Conservation (phyloP, 2,329 filamentous ascomycete genomes). For the Escovopsis sp. region DNA sequence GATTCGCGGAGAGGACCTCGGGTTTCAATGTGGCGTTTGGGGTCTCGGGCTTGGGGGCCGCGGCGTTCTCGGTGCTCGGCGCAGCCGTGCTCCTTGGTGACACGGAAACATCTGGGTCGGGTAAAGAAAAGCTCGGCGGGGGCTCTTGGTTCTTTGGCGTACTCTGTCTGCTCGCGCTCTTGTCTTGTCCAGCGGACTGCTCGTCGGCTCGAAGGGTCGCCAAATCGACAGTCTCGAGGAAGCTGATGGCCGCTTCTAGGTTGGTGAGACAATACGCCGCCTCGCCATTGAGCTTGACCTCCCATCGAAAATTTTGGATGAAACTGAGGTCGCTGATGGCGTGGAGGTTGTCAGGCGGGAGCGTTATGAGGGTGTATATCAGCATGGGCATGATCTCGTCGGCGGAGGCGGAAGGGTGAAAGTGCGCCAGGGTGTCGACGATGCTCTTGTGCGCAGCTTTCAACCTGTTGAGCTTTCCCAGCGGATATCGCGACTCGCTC, state of each 20-base stretch:
- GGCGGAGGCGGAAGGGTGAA: conserved; percentile 69
- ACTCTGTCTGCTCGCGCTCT: conserved; percentile 32
- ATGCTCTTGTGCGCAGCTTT: conserved; percentile 87
- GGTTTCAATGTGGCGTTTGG: conserved; percentile 30
- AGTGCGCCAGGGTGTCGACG: conserved; percentile 64
- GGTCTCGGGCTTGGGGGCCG: conserved; percentile 20
- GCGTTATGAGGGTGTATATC: conserved; percentile 89
- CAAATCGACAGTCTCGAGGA: conserved; percentile 88
- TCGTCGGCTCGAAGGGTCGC: conserved; percentile 77
- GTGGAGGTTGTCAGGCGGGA: conserved; percentile 70
- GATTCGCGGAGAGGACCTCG: conserved; percentile 44
- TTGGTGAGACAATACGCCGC: conserved; percentile 94
- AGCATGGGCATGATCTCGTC: conserved; percentile 95
- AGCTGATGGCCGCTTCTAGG: conserved; percentile 85
- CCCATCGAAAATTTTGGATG: conserved; percentile 79
- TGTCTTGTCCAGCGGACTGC: conserved; percentile 50
- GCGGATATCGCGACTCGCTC: conserved; percentile 73
- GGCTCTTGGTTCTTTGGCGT: conserved; percentile 40
- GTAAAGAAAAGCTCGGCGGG: conserved; percentile 33
- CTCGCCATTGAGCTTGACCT: conserved; percentile 79
- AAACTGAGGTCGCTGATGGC: conserved; percentile 92
- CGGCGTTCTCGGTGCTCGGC: conserved; percentile 17
- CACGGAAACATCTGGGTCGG: no score
- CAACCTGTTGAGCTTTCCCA: conserved; percentile 81
- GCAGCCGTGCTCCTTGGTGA: conserved; percentile 18